Evolutionary conservation across 345 rosid genomes (phyloP), one percentile per base, ranked within the genome.

Genomic region (Sonneratia alba): DNA sequence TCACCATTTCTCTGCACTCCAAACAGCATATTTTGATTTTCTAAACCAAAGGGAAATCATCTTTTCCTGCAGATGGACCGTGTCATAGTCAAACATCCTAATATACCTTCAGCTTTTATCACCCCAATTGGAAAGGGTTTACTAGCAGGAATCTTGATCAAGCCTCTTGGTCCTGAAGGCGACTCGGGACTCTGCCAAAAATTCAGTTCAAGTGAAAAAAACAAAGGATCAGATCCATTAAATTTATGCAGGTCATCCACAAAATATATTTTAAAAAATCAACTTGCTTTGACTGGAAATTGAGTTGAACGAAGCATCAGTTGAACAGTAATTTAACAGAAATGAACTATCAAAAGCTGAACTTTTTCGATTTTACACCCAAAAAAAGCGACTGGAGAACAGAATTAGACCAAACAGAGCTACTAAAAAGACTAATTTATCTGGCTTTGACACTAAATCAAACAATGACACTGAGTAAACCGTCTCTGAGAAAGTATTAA

Each of bases 111-210:
- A 27, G 65, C 68, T 80, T 82, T 78, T 4, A 95, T 83, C 62
- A 81, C 75, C 32, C 92, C 97, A 61, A 92, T 83, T 32, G 87
- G 83, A 81, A 84, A 84, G 55, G 89, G 87, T 63, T 87, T 83
- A 7, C 40, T 64, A 36, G 81, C 72, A 16, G 89, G 85, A 59
- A 87, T 61, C 14, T 85, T 79, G 80, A 94, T 87, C 70, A 90
- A 64, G n/a, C 97, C 98, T 67, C 96, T 86, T 67, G 96, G 91
- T 72, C 97, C 97, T 80, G 63, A 70, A 69, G 91, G 93, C 81
- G 85, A 80, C 56, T 90, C 96, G 24, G 99, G 97, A 82, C 91
- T 90, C 97, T 95, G 82, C 12, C 2, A 68, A 71, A 66, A 38
- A 22, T 66, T 55, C 55, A 34, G 22, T 36, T 32, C 48, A 74